A percentile compares a stretch with the other conserved stretches of the same genome.
These are phyloP conservation scores for Aspergillus sp. DNA, from an alignment of 2,329 filamentous ascomycete species.

Conservation along the genomic window DNA sequence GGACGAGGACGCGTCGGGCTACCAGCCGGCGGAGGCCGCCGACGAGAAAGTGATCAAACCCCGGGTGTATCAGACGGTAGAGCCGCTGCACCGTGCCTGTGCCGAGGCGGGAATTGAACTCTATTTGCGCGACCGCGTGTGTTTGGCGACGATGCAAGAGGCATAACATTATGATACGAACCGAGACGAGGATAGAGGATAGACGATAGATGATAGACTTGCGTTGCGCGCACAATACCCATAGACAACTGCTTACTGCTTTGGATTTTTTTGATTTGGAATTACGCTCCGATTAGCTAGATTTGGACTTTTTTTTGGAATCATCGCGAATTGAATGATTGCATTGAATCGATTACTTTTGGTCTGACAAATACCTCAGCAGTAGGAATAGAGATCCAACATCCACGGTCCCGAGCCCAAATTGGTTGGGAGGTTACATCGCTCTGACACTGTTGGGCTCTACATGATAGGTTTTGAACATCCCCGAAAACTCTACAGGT, in stretches of 20 bases:
- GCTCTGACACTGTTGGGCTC: too few species aligned
- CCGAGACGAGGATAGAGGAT: neutral
- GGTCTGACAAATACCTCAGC: too few species aligned
- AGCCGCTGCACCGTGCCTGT: conserved; percentile 26
- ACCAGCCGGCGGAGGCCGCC: conserved; percentile 7
- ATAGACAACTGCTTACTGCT: neutral
- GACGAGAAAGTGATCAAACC: conserved; percentile 22
- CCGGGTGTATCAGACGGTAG: conserved; percentile 26
- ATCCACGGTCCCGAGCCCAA: too few species aligned
- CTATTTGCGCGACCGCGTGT: conserved; percentile 28
- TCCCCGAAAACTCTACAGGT: too few species aligned
- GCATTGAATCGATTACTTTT: too few species aligned
- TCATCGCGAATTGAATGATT: too few species aligned
- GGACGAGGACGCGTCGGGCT: conserved; percentile 23
- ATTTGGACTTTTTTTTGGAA: neutral
- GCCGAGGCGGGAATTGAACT: conserved; percentile 24
- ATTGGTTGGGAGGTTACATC: too few species aligned
- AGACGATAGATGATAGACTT: neutral
- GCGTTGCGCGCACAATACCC: neutral
- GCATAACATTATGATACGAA: conserved; percentile 1
- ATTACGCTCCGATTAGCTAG: neutral
- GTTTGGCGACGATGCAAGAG: conserved; percentile 18
- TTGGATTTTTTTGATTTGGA: neutral
- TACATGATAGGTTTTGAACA: too few species aligned
- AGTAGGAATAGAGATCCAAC: too few species aligned